A percentile compares a stretch with the other conserved stretches of the same genome.
Conservation (phyloP, 805 yeast species). For the Geotrichum ghanense region DNA sequence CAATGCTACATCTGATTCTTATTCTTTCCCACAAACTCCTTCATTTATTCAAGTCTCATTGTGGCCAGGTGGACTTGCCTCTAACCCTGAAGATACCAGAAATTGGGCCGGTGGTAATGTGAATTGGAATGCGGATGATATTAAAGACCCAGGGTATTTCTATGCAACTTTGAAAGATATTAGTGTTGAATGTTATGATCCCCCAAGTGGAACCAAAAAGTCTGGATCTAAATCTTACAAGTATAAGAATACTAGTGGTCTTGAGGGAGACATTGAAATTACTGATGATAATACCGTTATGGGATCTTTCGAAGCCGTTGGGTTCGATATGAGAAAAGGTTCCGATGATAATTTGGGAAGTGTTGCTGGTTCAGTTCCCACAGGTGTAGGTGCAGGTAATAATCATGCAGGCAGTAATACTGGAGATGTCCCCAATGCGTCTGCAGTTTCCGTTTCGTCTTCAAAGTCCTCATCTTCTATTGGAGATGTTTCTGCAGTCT, state of each 20-base stretch:
- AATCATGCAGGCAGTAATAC: slow-evolving; percentile 3
- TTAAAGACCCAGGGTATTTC: slow-evolving; percentile 68
- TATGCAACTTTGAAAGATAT: slow-evolving; percentile 53
- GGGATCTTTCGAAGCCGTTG: slow-evolving; percentile 51
- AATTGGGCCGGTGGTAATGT: slow-evolving; percentile 82
- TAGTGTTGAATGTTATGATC: slow-evolving; percentile 56
- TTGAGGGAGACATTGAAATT: slow-evolving; percentile 40
- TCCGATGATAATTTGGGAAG: slow-evolving; percentile 4
- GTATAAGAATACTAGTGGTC: slow-evolving; percentile 38
- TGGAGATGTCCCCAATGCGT: slow-evolving; percentile 6
- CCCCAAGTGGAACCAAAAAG: slow-evolving; percentile 44
- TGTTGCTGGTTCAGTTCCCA: slow-evolving; percentile 7
- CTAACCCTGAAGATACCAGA: slow-evolving; percentile 49
- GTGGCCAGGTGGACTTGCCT: slow-evolving; percentile 44
- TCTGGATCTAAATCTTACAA: slow-evolving; percentile 41
- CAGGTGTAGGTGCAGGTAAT: slow-evolving; percentile 5
- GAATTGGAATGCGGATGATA: slow-evolving; percentile 71
- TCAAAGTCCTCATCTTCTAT: too few species aligned
- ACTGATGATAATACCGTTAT: slow-evolving; percentile 52
- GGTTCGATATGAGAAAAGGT: slow-evolving; percentile 35
- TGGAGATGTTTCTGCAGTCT: too few species aligned
- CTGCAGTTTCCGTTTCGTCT: slow-evolving; percentile 6
- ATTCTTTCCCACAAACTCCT: slow-evolving; percentile 86
- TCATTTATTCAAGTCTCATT: slow-evolving; percentile 60
- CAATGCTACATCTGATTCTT: slow-evolving; percentile 43